These are phyloP conservation scores for Polyporus tsugae DNA, from an alignment of 1,284 basidiomycete species.

Conservation along the genomic window DNA sequence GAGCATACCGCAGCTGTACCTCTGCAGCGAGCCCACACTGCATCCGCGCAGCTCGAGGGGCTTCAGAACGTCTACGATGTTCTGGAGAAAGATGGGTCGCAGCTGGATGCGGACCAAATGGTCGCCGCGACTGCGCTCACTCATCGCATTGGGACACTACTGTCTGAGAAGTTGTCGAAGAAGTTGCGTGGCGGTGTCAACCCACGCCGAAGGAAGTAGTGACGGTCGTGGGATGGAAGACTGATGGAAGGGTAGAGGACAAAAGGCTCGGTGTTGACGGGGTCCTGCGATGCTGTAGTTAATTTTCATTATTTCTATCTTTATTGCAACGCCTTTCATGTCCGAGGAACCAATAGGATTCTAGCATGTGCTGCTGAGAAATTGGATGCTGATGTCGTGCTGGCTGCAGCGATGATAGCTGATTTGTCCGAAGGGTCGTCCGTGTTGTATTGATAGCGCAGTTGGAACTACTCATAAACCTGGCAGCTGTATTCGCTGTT, in stretches of 20 bases:
- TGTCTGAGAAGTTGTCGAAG: constrained; percentile 29
- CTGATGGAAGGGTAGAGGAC: background rate
- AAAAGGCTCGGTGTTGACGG: background rate
- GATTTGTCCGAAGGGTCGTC: background rate
- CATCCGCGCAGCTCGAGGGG: constrained; percentile 25
- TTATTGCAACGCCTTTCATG: background rate
- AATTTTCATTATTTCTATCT: background rate
- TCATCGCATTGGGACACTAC: constrained; percentile 23
- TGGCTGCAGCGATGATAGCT: background rate
- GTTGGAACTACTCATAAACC: constrained; percentile 35
- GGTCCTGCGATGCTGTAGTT: background rate
- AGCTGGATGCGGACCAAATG: constrained; percentile 32
- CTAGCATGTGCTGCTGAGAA: background rate
- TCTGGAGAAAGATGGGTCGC: constrained; percentile 30
- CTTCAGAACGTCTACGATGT: constrained; percentile 28
- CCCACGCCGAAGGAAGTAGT: background rate
- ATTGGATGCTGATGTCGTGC: background rate
- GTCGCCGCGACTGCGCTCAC: constrained; percentile 27
- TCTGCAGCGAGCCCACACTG: constrained; percentile 26
- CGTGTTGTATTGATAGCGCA: background rate
- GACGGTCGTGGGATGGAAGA: background rate
- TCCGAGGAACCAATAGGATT: background rate
- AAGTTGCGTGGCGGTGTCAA: constrained; percentile 7
- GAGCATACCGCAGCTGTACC: constrained; percentile 5
- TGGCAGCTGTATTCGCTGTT: constrained; percentile 59